Percentiles rank a stretch among this genome's conserved stretches.
Evolutionary conservation across 805 yeast species (phyloP).

Genomic region (Metschnikowia vanudenii): DNA sequence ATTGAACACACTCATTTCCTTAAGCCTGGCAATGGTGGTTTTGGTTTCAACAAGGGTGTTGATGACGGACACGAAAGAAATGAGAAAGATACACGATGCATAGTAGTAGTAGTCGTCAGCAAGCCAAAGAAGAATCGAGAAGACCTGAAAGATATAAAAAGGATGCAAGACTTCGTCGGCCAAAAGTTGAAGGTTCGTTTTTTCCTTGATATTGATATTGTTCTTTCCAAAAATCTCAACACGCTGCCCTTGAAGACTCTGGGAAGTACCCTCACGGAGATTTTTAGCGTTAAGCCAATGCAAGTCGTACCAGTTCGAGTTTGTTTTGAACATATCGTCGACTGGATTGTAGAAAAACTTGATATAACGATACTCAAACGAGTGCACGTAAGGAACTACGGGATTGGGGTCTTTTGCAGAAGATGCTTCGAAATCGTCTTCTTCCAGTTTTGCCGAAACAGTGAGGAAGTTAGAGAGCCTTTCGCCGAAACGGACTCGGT

Average conservation of each 20-base stretch:
- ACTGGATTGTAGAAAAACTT: slow-evolving; percentile 80
- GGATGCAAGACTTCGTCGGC: slow-evolving; percentile 93
- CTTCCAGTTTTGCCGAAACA: slow-evolving; percentile 24
- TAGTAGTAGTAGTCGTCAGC: slow-evolving; percentile 91
- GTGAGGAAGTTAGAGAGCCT: slow-evolving; percentile 65
- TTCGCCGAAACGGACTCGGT: slow-evolving; percentile 63
- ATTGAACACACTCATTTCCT: slow-evolving; percentile 68
- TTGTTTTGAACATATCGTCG: slow-evolving; percentile 81
- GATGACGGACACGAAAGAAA: slow-evolving; percentile 74
- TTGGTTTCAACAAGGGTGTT: slow-evolving; percentile 87
- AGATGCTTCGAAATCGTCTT: slow-evolving; percentile 23
- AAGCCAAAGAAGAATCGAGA: slow-evolving; percentile 88
- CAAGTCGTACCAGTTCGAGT: slow-evolving; percentile 82
- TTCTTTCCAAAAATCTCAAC: slow-evolving; percentile 74
- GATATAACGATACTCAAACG: slow-evolving; percentile 80
- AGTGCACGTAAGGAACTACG: slow-evolving; percentile 63
- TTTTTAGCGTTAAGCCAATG: slow-evolving; percentile 65
- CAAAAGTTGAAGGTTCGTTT: slow-evolving; percentile 60
- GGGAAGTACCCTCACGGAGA: slow-evolving; percentile 67
- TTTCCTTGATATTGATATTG: slow-evolving; percentile 71
- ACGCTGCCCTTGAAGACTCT: slow-evolving; percentile 67
- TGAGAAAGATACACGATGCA: slow-evolving; percentile 86
- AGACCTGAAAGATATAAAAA: slow-evolving; percentile 90
- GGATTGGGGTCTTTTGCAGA: slow-evolving; percentile 50
- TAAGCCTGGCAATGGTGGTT: slow-evolving; percentile 65